Evolutionary conservation across 768 basidiomycete genomes (phyloP).

Genomic region (Flagelloscypha sp.): DNA sequence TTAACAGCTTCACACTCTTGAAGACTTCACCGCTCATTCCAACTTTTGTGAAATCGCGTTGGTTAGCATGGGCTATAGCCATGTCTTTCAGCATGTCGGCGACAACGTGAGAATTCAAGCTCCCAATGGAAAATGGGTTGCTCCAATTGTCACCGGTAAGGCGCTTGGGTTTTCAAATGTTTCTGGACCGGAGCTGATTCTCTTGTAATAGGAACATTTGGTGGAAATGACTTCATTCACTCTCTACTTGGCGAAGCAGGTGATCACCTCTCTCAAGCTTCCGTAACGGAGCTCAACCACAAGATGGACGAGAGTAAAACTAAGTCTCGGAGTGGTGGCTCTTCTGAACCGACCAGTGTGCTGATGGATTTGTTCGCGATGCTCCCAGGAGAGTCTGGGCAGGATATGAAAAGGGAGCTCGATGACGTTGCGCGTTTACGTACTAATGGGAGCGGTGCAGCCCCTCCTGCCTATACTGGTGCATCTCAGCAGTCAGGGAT

Average conservation of each 20-base stretch:
- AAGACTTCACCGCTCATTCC: slow-evolving; percentile 85
- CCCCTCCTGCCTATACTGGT: no score
- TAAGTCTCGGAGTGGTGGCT: slow-evolving; percentile 21
- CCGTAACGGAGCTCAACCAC: slow-evolving; percentile 80
- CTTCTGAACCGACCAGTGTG: slow-evolving; percentile 32
- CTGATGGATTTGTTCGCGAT: slow-evolving; percentile 55
- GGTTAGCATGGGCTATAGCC: slow-evolving; percentile 58
- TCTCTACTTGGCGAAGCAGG: slow-evolving; percentile 52
- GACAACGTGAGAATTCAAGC: slow-evolving; percentile 67
- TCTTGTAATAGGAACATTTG: slow-evolving; percentile 52
- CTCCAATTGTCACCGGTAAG: slow-evolving; percentile 73
- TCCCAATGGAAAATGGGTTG: slow-evolving; percentile 66
- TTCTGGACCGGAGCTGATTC: background rate
- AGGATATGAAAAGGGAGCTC: slow-evolving; percentile 66
- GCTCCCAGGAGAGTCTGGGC: slow-evolving; percentile 53
- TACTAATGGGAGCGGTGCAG: slow-evolving; percentile 42
- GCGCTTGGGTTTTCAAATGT: background rate
- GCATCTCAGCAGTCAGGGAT: no score
- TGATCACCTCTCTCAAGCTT: slow-evolving; percentile 45
- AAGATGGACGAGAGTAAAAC: slow-evolving; percentile 66
- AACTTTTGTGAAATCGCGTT: slow-evolving; percentile 86
- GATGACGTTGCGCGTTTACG: slow-evolving; percentile 65
- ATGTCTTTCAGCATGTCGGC: slow-evolving; percentile 86
- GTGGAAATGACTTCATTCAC: slow-evolving; percentile 70
- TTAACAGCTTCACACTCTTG: slow-evolving; percentile 63